Evolutionary conservation across 768 basidiomycete genomes (phyloP).

Genomic region (Saitozyma sp.): DNA sequence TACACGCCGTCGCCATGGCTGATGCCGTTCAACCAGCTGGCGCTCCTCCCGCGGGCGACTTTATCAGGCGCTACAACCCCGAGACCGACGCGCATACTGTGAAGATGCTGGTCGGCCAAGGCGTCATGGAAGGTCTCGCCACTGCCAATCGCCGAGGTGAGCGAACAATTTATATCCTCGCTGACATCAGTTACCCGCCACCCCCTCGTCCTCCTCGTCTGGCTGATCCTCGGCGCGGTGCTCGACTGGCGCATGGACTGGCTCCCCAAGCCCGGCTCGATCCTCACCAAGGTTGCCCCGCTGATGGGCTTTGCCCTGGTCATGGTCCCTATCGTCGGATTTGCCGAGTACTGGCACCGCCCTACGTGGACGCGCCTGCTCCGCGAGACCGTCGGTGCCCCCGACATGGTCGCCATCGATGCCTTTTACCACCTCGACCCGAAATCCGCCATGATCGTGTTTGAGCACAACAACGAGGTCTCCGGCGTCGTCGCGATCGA

Average conservation of each 20-base stretch:
- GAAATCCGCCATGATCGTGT: constrained; percentile 9
- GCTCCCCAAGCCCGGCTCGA: constrained; percentile 9
- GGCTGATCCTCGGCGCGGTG: constrained; percentile 9
- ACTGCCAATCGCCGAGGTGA: constrained; percentile 17
- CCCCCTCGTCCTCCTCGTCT: constrained; percentile 17
- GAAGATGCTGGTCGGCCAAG: constrained; percentile 38
- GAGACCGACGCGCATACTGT: constrained; percentile 21
- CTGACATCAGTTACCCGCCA: constrained; percentile 22
- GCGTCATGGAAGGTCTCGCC: constrained; percentile 39
- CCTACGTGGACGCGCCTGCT: constrained; percentile 21
- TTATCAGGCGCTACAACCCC: constrained; percentile 14
- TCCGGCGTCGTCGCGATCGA: constrained; percentile 28
- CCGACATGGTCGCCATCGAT: constrained; percentile 23
- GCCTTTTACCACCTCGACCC: constrained; percentile 19
- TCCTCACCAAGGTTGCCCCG: constrained; percentile 14
- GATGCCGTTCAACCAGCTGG: too few species aligned
- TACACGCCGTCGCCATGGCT: too few species aligned
- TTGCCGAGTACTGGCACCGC: constrained; percentile 32
- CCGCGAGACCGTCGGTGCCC: constrained; percentile 24
- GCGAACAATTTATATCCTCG: neutral
- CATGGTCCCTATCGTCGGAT: constrained; percentile 23
- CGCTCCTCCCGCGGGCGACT: neutral
- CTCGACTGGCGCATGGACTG: constrained; percentile 21
- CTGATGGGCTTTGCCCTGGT: constrained; percentile 28
- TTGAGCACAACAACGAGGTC: constrained; percentile 23